These are phyloP conservation scores for Trichosporon sp. DNA, from an alignment of 1,284 basidiomycete genomes.

Conservation along the genomic window DNA sequence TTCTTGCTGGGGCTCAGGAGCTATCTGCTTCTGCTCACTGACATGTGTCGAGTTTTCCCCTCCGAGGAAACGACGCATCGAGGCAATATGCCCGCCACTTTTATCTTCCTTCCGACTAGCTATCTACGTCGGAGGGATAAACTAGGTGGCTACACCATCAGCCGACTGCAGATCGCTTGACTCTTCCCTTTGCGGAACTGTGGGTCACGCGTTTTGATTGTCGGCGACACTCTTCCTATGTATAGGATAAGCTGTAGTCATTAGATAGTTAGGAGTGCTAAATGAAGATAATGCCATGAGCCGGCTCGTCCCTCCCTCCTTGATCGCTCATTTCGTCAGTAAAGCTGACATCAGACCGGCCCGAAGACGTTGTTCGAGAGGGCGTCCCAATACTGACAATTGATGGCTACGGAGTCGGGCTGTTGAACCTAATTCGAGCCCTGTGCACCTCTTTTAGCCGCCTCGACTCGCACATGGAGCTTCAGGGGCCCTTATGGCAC, in stretches of 20 bases:
- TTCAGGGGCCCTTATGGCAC: too few species aligned
- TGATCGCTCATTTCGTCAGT: too few species aligned
- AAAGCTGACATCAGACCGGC: too few species aligned
- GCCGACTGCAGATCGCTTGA: slow-evolving; percentile 4
- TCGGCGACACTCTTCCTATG: not conserved
- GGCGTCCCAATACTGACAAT: too few species aligned
- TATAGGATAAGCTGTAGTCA: not conserved
- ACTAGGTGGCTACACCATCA: slow-evolving; percentile 2
- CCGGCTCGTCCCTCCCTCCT: too few species aligned
- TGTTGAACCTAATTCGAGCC: too few species aligned
- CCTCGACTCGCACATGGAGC: too few species aligned
- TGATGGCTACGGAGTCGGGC: too few species aligned
- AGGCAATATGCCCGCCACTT: not conserved
- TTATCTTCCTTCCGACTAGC: slow-evolving; percentile 3
- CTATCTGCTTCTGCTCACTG: too few species aligned
- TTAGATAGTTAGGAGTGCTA: not conserved
- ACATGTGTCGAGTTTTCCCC: not conserved
- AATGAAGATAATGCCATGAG: not conserved
- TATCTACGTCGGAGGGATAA: slow-evolving; percentile 2
- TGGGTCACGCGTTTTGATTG: slow-evolving; percentile 4
- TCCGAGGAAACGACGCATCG: not conserved
- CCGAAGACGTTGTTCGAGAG: too few species aligned
- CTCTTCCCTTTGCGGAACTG: not conserved
- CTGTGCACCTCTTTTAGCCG: too few species aligned
- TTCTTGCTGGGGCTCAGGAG: too few species aligned